These are phyloP conservation scores for Chaetomium globosum DNA, from an alignment of 2,329 filamentous ascomycete genomes.

Conservation along the genomic window DNA sequence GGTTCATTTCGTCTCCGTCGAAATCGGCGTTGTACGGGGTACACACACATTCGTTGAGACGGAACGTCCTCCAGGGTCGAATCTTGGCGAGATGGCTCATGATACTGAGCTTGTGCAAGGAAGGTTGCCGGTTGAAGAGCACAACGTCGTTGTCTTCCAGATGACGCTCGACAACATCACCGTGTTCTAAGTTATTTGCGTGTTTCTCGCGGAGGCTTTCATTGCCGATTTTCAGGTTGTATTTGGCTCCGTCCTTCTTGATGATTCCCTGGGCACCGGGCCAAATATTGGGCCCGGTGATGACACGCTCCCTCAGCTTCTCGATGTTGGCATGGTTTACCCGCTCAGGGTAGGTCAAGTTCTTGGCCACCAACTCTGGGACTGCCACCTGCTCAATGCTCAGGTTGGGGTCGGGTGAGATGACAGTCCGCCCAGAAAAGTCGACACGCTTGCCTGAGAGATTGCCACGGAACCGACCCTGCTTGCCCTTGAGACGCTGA, in stretches of 20 bases:
- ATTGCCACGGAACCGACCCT: slow-evolving; percentile 95
- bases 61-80: slow-evolving; percentile 91
- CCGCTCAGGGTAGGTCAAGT: slow-evolving; percentile 90
- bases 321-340: slow-evolving; percentile 83
- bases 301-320: slow-evolving; percentile 74
- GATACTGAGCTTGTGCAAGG: slow-evolving; percentile 97
- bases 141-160: slow-evolving; percentile 94
- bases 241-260: slow-evolving; percentile 70
- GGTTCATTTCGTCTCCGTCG: slow-evolving; percentile 98
- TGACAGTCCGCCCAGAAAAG: slow-evolving; percentile 96
- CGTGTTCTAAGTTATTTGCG: slow-evolving; percentile 75
- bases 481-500: slow-evolving; percentile 93
- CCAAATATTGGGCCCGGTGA: slow-evolving; percentile 75
- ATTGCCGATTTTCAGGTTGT: slow-evolving; percentile 74
- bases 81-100: slow-evolving; percentile 94
- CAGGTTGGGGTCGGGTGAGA: slow-evolving; percentile 93
- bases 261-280: slow-evolving; percentile 85
- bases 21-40: slow-evolving; percentile 99
- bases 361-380: slow-evolving; percentile 88
- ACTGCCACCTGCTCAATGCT: slow-evolving; percentile 93
- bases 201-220: slow-evolving; percentile 56
- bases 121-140: slow-evolving; percentile 96
- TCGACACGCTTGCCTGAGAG: slow-evolving; percentile 97
- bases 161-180: slow-evolving; percentile 91
- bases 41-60: slow-evolving; percentile 97